phyloP scores from a whole-genome alignment of 2,329 filamentous ascomycete genomes.

The Trichoderma sp. region DNA sequence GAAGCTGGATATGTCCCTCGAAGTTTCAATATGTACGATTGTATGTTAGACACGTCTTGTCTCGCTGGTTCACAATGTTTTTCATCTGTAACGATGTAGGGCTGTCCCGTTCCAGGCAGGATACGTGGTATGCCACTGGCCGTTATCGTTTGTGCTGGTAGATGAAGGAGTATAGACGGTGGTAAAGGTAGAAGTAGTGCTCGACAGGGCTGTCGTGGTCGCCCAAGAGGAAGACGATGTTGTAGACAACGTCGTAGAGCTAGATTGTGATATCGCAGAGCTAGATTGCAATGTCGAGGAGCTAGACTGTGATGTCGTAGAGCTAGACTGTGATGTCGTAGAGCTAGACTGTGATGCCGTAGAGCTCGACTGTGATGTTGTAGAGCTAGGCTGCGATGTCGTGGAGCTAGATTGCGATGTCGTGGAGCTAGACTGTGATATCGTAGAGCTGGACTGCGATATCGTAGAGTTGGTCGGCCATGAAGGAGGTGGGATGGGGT shows the following conservation, averaged over 20 bases:
- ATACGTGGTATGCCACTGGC: slow-evolving; percentile 47
- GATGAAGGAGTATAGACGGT: slow-evolving; percentile 25
- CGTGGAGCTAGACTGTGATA: too few species aligned
- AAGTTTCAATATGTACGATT: slow-evolving; percentile 20
- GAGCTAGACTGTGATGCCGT: too few species aligned
- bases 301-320: background rate
- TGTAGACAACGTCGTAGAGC: background rate
- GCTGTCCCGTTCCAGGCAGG: slow-evolving; percentile 44
- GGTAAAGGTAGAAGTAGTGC: slow-evolving; percentile 22
- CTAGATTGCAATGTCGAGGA: background rate
- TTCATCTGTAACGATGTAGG: background rate
- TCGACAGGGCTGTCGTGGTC: slow-evolving; percentile 17
- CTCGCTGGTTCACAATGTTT: background rate
- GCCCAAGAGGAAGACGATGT: slow-evolving; percentile 21
- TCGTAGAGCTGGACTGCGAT: too few species aligned
- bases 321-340: background rate
- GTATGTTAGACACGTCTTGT: background rate
- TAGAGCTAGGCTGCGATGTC: background rate
- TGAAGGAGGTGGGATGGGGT: background rate
- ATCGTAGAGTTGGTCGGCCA: background rate
- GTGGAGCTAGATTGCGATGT: background rate
- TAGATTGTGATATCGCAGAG: background rate
- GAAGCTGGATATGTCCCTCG: background rate
- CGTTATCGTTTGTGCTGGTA: slow-evolving; percentile 40
- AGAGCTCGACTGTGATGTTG: background rate